Conservation (phyloP, 768 basidiomycete genomes). For the Dacryopinax primogenitus region DNA sequence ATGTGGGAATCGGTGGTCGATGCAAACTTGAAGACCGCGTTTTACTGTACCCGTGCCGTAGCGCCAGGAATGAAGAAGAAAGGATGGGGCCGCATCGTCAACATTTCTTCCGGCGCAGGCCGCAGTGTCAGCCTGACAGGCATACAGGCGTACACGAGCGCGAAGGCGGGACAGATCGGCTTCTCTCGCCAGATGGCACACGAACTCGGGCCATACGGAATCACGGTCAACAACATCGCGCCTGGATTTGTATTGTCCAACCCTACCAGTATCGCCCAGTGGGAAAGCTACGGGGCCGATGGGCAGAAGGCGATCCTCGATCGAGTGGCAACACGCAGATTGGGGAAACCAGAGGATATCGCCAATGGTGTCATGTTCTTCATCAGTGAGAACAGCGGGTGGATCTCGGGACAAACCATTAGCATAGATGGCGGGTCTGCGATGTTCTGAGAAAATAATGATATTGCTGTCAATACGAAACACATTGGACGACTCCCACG, state of each 20-base stretch:
- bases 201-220: background rate
- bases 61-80: background rate
- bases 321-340: background rate
- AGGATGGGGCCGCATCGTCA: slow-evolving; percentile 4
- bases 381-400: background rate
- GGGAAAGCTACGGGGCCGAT: background rate
- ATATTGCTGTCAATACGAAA: too few relatives aligned
- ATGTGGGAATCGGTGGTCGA: background rate
- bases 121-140: background rate
- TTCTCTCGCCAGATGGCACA: slow-evolving; percentile 5
- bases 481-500: too few relatives aligned
- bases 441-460: background rate
- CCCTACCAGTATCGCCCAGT: background rate
- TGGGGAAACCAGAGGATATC: background rate
- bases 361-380: slow-evolving; percentile 4
- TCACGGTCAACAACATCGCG: slow-evolving; percentile 1
- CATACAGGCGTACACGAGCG: slow-evolving; percentile 4
- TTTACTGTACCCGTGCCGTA: background rate
- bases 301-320: slow-evolving; percentile 2
- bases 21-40: slow-evolving; percentile 4
- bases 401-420: background rate
- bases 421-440: background rate
- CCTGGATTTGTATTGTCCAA: background rate
- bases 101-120: slow-evolving; percentile 1
- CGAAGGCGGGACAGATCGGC: slow-evolving; percentile 1